Conservation (phyloP, 2,329 filamentous ascomycete genomes). For the Calonectria multiphialidica region DNA sequence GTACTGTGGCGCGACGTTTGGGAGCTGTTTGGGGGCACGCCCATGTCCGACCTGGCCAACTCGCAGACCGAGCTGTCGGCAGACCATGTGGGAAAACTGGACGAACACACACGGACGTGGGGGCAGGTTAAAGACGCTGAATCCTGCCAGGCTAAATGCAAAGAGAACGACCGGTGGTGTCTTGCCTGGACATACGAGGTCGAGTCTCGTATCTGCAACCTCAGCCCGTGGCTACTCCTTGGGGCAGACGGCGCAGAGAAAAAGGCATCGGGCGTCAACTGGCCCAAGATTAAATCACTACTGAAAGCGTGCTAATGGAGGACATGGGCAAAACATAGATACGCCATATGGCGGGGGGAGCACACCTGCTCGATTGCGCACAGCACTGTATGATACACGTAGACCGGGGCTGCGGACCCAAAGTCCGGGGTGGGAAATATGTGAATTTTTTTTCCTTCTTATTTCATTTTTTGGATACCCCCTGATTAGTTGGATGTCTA, state of each 20-base stretch:
- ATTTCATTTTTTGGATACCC: not conserved
- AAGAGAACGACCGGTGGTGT: conserved; percentile 53
- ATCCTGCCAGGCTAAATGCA: conserved; percentile 58
- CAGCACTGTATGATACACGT: not conserved
- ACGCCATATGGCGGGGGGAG: not conserved
- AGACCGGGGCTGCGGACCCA: not conserved
- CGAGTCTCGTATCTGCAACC: conserved; percentile 54
- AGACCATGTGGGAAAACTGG: conserved; percentile 65
- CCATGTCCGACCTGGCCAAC: conserved; percentile 52
- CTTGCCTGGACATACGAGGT: conserved; percentile 66
- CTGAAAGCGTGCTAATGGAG: conserved; percentile 36
- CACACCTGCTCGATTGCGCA: not conserved
- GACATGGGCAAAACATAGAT: not conserved
- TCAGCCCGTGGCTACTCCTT: conserved; percentile 63
- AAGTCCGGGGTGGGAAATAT: conserved; percentile 5
- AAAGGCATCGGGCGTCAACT: conserved; percentile 49
- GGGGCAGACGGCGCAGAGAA: conserved; percentile 47
- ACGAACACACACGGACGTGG: conserved; percentile 56
- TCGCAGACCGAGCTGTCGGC: conserved; percentile 52
- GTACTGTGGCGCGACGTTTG: conserved; percentile 65
- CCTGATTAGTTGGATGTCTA: conserved; percentile 8
- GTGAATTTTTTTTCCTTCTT: conserved; percentile 2
- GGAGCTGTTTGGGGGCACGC: conserved; percentile 58
- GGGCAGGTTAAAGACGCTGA: conserved; percentile 53
- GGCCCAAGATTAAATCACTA: conserved; percentile 43